These are phyloP conservation scores for Earliella scabrosa DNA, from an alignment of 1,284 basidiomycete genomes.

Conservation along the genomic window DNA sequence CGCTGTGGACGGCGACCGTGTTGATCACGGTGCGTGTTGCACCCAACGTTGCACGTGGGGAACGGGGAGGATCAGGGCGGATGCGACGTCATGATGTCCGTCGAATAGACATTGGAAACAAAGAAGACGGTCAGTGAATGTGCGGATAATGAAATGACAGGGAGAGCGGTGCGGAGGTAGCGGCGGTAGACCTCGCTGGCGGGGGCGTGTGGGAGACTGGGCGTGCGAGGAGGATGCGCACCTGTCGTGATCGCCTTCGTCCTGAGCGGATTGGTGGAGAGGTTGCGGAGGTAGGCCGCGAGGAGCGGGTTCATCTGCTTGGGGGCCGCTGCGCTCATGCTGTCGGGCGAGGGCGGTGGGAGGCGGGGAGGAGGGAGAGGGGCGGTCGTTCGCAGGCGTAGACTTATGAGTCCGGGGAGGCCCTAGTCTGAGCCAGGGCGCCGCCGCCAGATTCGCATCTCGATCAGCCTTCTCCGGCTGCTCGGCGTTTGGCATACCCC, in stretches of 20 bases:
- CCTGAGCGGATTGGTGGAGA: slow-evolving; percentile 67
- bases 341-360: slow-evolving; percentile 12
- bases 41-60: too few species aligned
- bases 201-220: neutral
- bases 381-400: neutral
- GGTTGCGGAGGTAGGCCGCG: slow-evolving; percentile 64
- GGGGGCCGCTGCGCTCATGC: slow-evolving; percentile 37
- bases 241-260: slow-evolving; percentile 79
- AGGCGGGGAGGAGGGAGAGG: neutral
- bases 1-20: slow-evolving; percentile 46
- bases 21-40: too few species aligned
- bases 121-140: neutral
- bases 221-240: slow-evolving; percentile 28
- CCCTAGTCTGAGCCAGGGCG: neutral
- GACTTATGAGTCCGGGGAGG: neutral
- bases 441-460: slow-evolving; percentile 4
- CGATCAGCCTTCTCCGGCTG: slow-evolving; percentile 2
- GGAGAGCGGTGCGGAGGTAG: neutral
- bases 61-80: too few species aligned
- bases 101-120: neutral
- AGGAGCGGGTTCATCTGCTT: slow-evolving; percentile 58
- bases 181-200: neutral
- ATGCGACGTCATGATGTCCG: neutral
- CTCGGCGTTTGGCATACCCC: slow-evolving; percentile 1
- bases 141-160: neutral